These are phyloP conservation scores for Alternaria burnsii DNA, from an alignment of 2,329 filamentous ascomycete genomes.

Conservation along the genomic window DNA sequence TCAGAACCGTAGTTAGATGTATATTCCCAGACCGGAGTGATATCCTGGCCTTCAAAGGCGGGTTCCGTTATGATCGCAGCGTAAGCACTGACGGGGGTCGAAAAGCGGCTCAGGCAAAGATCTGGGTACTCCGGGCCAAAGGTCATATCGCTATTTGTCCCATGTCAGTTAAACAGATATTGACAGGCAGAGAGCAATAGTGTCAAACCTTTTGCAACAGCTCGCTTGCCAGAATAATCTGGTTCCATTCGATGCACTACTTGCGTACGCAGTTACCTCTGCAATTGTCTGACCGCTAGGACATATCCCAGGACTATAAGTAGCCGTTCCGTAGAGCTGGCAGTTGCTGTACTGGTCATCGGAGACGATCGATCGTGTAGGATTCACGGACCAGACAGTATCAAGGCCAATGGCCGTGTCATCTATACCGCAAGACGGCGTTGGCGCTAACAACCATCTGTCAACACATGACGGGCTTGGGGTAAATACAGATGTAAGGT, in stretches of 20 bases:
- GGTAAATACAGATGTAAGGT: background rate
- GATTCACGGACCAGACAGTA: background rate
- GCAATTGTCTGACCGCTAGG: background rate
- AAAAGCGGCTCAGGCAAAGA: no score
- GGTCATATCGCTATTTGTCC: no score
- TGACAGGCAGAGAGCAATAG: background rate
- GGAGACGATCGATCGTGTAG: background rate
- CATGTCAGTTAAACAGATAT: no score
- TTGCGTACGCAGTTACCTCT: background rate
- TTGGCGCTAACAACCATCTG: background rate
- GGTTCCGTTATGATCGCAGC: no score
- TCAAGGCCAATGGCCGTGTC: background rate
- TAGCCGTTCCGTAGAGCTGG: background rate
- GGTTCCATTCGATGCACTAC: rapidly evolving
- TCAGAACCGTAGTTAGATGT: no score
- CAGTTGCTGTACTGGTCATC: background rate
- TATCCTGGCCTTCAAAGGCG: no score
- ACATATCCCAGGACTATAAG: background rate
- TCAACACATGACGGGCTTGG: background rate
- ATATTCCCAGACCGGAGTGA: no score
- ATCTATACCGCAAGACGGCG: background rate
- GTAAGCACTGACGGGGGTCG: no score
- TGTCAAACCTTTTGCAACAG: background rate
- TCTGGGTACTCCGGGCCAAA: no score
- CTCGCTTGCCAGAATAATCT: background rate